Evolutionary conservation across 2,329 filamentous ascomycete species (phyloP).

Genomic region (Fusarium devonianum): DNA sequence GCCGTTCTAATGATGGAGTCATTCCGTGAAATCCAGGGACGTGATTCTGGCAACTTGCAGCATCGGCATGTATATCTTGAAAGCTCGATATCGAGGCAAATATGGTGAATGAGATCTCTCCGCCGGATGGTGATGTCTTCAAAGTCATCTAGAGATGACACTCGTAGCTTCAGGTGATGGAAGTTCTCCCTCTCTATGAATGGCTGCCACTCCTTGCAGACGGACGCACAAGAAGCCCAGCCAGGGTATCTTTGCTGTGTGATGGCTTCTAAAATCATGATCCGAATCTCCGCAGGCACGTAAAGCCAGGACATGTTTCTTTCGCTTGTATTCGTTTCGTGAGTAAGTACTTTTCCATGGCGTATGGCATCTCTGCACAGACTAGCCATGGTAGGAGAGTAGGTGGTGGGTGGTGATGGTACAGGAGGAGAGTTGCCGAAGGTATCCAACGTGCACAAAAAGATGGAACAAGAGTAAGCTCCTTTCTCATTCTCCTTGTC

Average conservation of each 20-base stretch:
- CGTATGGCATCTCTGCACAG: too few relatives aligned
- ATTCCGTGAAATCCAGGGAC: not conserved
- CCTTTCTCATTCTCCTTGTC: too few relatives aligned
- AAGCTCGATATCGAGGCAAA: constrained; percentile 44
- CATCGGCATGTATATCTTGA: constrained; percentile 35
- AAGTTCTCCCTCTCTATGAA: constrained; percentile 44
- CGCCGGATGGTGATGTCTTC: constrained; percentile 25
- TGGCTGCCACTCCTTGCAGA: constrained; percentile 48
- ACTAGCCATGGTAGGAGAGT: too few relatives aligned
- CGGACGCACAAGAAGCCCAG: constrained; percentile 44
- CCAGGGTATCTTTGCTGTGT: constrained; percentile 39
- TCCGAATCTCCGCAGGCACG: constrained; percentile 44
- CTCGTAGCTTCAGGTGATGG: constrained; percentile 36
- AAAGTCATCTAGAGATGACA: constrained; percentile 37
- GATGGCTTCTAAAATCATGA: constrained; percentile 42
- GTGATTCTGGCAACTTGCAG: constrained; percentile 26
- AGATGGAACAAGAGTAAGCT: too few relatives aligned
- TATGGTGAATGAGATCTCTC: constrained; percentile 40
- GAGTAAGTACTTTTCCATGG: too few relatives aligned
- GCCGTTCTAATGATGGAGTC: constrained; percentile 26
- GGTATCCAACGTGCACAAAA: too few relatives aligned
- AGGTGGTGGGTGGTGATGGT: too few relatives aligned
- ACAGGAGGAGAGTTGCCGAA: too few relatives aligned
- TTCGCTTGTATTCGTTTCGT: too few relatives aligned
- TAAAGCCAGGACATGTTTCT: too few relatives aligned